Evolutionary conservation across 2,329 filamentous ascomycete species (phyloP).

Genomic region (Kalaharituber pfeilii): DNA sequence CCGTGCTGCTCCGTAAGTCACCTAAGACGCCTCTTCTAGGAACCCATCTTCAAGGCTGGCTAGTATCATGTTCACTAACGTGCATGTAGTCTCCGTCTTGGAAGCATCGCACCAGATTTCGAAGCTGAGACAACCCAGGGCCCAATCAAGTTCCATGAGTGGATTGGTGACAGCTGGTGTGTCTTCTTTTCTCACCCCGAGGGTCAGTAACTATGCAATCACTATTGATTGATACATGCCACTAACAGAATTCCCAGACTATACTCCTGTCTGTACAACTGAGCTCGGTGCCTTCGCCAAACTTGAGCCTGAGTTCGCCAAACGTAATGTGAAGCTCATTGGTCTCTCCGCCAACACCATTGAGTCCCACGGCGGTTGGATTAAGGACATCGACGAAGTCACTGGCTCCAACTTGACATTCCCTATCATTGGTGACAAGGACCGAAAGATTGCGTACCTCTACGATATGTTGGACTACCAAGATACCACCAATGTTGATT

Average conservation of each 20-base stretch:
- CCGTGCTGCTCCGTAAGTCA: not conserved
- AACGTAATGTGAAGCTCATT: conserved; percentile 45
- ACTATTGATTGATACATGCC: conserved; percentile 19
- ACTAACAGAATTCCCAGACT: conserved; percentile 23
- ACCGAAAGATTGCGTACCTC: conserved; percentile 28
- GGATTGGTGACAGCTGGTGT: conserved; percentile 52
- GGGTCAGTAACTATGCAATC: conserved; percentile 14
- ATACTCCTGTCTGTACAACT: conserved; percentile 44
- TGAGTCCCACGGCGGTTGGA: conserved; percentile 37
- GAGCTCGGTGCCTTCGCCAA: conserved; percentile 47
- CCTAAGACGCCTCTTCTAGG: not conserved
- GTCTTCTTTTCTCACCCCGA: conserved; percentile 54
- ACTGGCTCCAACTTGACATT: conserved; percentile 26
- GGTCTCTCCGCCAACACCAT: conserved; percentile 43
- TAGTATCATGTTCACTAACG: not conserved
- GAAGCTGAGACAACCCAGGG: conserved; percentile 49
- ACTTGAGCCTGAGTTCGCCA: conserved; percentile 46
- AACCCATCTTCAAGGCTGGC: too few species aligned
- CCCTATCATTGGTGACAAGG: conserved; percentile 30
- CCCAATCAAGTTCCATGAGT: conserved; percentile 53
- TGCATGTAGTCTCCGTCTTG: conserved; percentile 44
- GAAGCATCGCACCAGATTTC: conserved; percentile 51
- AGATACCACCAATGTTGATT: conserved; percentile 28
- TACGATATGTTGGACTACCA: conserved; percentile 30
- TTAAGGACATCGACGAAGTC: conserved; percentile 35